Base-by-base conservation (phyloP, 2,329 filamentous ascomycete genomes). In the Elsinoe batatas region DNA sequence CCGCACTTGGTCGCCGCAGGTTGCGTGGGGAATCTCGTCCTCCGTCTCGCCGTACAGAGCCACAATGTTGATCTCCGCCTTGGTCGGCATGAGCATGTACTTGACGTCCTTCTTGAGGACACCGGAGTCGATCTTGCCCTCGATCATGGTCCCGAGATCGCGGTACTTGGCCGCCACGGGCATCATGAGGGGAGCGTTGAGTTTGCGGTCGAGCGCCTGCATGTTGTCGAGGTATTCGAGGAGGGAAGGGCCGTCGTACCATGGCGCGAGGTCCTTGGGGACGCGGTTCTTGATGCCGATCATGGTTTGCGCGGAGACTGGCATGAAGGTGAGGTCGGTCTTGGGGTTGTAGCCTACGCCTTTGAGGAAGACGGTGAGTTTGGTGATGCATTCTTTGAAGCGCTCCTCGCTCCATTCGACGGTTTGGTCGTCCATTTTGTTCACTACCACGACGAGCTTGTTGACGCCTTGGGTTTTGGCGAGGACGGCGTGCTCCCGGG, bases 181-280 rank as follows among this genome's bases (percentile, higher is more conserved):
- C 91, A 98, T 96, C 93, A 98, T 97, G 79, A 98, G 97, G 8
- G 93, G 91, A 1, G 93, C 93, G 64, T 95, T 95, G 64, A 96
- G 74, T 77, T 97, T 98, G 64, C 93, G 88, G 71, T 98, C 91
- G 37, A 96, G 80, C 11, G 91, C 83, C 65, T 86, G 83, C 88
- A 97, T 96, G 68, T 81, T 77, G 69, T 96, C 91, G n/a, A 98
- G 82, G 72, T 91, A 96, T 72, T 97, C 91, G 17, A 98, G 83
- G 46, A 98, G 81, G 17, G 91, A 93, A 8, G 91, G 91, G 0
- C 91, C 90, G 38, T 88, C 79, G 69, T 89, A 94, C 88, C 90
- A 98, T 7, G 88, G 81, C 38, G 82, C 84, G 3, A 88, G 62
- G 2, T 83, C 84, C 68, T 86, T 83, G 17, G 89, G 83, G 3